Evolutionary conservation across 768 basidiomycete genomes (phyloP), one percentile per base, ranked within the genome.

Genomic region (Trametes cubensis): DNA sequence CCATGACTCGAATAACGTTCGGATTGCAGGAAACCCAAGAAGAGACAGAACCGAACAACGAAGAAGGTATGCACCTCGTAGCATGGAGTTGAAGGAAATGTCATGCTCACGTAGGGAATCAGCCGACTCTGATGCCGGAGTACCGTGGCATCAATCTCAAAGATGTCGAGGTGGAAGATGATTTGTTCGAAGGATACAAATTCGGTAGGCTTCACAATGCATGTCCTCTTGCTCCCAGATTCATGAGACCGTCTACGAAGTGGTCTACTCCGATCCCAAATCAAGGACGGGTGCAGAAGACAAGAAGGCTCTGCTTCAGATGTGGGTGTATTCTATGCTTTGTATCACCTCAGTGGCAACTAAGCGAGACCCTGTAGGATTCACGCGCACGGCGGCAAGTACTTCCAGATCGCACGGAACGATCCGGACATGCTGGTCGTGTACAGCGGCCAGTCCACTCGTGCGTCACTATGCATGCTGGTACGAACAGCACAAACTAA

Each of bases 231-330:
- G 39, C 34, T 40, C 53, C 45, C 25, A n/a, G 15, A 6, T 18
- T 44, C 18, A 44, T 10, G 15, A 10, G 17, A 18, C 6, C 4
- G 40, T 25, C 8, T 15, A 48, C 57, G 50, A 58, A 93, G 91
- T 90, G 72, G 87, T 93, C 4, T 80, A 86, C 63, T 85, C 89
- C 4, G 88, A 92, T 71, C 88, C 89, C 0, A 88, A 85, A 72
- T 92, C 83, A 21, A 81, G 75, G 66, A 87, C 81, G 1, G 84
- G 83, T 8, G 84, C 86, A 26, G 76, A 87, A 55, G 87, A 92
- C 68, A 92, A 89, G 72, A 80, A 79, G 59, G 83, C 87, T 7
- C 72, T 96, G 20, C 80, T 82, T 73, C 90, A 81, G 77, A 70
- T 89, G 90, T 90, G 58, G 30, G 83, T 70, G 28, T 28, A 28